A percentile compares a stretch with the other conserved stretches of the same genome.
Conservation (phyloP, 2,329 filamentous ascomycete species). For the Juglanconis sp. region DNA sequence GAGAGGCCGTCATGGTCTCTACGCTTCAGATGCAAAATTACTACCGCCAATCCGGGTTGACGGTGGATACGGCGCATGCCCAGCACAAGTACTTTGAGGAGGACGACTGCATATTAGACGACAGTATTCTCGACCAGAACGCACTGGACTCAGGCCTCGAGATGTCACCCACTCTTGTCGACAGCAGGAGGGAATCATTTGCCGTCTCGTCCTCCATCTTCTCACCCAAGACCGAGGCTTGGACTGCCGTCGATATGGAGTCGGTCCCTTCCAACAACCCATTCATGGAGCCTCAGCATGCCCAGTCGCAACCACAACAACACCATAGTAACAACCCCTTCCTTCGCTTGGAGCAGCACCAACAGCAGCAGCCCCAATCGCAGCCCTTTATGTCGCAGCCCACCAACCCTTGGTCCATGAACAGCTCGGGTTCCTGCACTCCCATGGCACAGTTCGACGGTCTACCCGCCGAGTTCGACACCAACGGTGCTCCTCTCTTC, state of each 20-base stretch:
- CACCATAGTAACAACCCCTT: constrained; percentile 60
- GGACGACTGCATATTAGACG: constrained; percentile 58
- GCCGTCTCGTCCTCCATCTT: constrained; percentile 56
- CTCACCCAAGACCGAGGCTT: constrained; percentile 63
- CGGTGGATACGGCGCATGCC: constrained; percentile 51
- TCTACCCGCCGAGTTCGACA: constrained; percentile 54
- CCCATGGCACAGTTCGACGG: constrained; percentile 70
- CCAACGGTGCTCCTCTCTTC: constrained; percentile 48
- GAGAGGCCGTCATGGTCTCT: constrained; percentile 44
- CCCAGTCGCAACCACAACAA: constrained; percentile 13
- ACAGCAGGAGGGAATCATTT: constrained; percentile 63
- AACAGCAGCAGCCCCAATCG: constrained; percentile 36
- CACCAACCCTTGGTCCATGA: constrained; percentile 58
- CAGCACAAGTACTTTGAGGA: constrained; percentile 58
- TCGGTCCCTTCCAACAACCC: constrained; percentile 62
- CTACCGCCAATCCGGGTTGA: constrained; percentile 48
- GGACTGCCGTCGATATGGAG: constrained; percentile 64
- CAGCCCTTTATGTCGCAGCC: constrained; percentile 35
- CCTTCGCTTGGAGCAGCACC: constrained; percentile 57
- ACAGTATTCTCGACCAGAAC: constrained; percentile 57
- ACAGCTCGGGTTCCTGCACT: constrained; percentile 69
- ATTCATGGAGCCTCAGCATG: constrained; percentile 48
- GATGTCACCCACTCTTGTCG: constrained; percentile 60
- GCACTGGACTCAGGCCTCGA: constrained; percentile 59
- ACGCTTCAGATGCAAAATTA: constrained; percentile 49